Evolutionary conservation across 257 asterid species (phyloP).

Genomic region (Solanum clarkiae): DNA sequence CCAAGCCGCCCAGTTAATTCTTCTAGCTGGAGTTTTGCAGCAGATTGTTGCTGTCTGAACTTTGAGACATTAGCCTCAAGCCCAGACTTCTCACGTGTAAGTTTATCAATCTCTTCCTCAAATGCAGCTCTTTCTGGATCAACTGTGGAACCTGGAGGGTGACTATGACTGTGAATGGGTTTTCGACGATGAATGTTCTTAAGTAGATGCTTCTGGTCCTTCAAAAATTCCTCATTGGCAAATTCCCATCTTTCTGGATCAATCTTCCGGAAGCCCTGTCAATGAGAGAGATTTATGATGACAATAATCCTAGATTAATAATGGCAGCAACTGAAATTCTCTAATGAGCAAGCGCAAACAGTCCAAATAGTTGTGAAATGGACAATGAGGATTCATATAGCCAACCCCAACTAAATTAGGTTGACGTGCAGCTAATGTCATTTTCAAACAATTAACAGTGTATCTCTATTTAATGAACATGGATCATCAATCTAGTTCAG

Average conservation of each 20-base stretch:
- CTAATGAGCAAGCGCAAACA: background rate
- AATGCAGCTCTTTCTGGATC: constrained; percentile 77
- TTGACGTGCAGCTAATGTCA: background rate
- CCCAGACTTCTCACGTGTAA: constrained; percentile 54
- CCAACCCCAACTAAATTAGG: background rate
- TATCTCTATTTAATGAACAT: background rate
- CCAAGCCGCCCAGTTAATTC: constrained; percentile 41
- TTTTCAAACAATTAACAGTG: background rate
- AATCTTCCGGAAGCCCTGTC: constrained; percentile 84
- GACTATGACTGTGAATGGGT: constrained; percentile 96
- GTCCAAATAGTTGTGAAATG: background rate
- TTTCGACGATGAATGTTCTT: constrained; percentile 84
- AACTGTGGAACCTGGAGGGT: constrained; percentile 50
- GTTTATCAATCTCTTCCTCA: constrained; percentile 85
- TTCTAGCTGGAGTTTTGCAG: constrained; percentile 50
- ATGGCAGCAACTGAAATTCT: background rate
- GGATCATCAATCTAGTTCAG: background rate
- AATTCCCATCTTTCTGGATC: constrained; percentile 97
- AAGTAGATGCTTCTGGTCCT: constrained; percentile 83
- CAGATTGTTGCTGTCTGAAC: constrained; percentile 51
- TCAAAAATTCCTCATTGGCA: constrained; percentile 76
- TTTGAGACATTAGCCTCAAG: constrained; percentile 41
- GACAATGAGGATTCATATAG: background rate
- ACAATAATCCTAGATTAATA: background rate
- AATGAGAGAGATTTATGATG: background rate